Evolutionary conservation across 1,284 basidiomycete genomes (phyloP), one percentile per base, ranked within the genome.

Genomic region (Papiliotrema flavescens): DNA sequence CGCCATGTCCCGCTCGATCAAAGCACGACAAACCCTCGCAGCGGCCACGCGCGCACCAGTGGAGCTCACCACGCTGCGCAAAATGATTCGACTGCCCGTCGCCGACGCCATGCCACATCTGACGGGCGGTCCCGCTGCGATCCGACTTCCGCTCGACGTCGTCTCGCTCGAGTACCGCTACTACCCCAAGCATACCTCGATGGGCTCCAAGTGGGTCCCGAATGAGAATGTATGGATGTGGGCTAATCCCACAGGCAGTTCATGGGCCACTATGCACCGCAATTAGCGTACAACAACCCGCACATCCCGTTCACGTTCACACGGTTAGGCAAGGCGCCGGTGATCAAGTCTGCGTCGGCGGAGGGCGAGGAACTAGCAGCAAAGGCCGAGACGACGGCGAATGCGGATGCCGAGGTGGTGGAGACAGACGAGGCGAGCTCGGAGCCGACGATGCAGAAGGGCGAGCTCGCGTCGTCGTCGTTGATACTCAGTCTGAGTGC

Each of bases 251-350:
- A 32, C 49, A 73, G 73, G 44, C 61, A 73, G 34, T 75, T 75
- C 52, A 55, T 71, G 17, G 56, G 58, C 37, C 56, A 53, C 9
- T 62, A 67, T 49, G 69, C 65, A 0, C 71, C 73, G 3, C 51
- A 62, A 53, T 53, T 75, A 61, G 69, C 73, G 8, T 75, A 71
- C 55, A 59, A 63, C 45, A 73, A 75, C 63, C 73, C 71, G 11
- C 14, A 54, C 15, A 49, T 73, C 2, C 63, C 63, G 13, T 57
- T 74, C 47, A 46, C 43, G 23, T 55, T 75, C 23, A 44, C 41
- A 6, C 24, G 32, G 19, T 22, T 51, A 22, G 39, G 39, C 20
- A 17, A 32, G 28, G 28, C 28, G 28, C 28, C 28, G 11, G 28
- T 6, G 28, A 32, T 32, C 28, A 32, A 32, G 28, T 11, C 28